A percentile compares a stretch with the other conserved stretches of the same genome.
Conservation (phyloP, 306 rosid species). For the Ceratonia siliqua region DNA sequence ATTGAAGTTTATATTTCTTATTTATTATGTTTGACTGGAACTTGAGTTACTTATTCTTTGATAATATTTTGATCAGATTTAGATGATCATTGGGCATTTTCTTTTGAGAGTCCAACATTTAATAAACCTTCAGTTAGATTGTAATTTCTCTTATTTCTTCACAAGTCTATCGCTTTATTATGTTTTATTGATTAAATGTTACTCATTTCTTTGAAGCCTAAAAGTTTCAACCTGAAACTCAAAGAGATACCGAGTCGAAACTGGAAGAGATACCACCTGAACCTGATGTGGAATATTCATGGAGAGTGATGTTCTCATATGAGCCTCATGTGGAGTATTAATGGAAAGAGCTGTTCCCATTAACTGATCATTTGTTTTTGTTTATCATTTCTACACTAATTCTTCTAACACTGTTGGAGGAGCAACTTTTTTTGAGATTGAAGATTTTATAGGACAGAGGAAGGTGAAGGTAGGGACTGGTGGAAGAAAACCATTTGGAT, state of each 20-base stretch:
- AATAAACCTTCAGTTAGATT: conserved; percentile 44
- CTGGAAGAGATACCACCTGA: no score
- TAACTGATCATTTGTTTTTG: no score
- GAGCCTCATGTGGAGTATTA: no score
- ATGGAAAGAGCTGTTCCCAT: no score
- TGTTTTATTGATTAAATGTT: background rate
- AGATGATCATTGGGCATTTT: conserved; percentile 33
- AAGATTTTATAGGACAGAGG: no score
- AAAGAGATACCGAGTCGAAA: no score
- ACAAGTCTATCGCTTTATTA: background rate
- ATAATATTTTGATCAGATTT: conserved; percentile 32
- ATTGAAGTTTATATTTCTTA: conserved; percentile 9
- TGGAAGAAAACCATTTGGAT: conserved; percentile 72
- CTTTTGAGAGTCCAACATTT: conserved; percentile 22
- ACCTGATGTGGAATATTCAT: conserved; percentile 35
- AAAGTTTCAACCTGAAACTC: conserved; percentile 28
- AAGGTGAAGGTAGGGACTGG: conserved; percentile 54
- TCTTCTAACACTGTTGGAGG: no score
- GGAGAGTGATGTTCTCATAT: no score
- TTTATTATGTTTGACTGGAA: background rate
- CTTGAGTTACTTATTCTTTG: background rate
- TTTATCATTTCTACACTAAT: no score
- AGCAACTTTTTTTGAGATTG: no score
- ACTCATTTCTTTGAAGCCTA: conserved; percentile 29
- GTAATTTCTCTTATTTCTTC: background rate